Evolutionary conservation across 1,284 basidiomycete species (phyloP).

Genomic region (Microbotryomycetes sp.): DNA sequence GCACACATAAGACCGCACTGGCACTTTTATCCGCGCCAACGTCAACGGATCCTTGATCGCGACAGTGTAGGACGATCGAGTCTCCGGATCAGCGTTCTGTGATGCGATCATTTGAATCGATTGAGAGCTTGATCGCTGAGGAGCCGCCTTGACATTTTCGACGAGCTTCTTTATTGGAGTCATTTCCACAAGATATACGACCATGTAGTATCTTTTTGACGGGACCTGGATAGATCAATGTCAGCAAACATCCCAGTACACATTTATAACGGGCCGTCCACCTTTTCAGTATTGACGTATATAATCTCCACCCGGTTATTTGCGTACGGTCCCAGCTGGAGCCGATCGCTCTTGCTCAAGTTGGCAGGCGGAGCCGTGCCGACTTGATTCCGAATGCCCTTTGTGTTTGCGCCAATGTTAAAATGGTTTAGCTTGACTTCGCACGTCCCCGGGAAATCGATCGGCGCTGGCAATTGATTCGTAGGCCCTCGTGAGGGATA

Average conservation of each 20-base stretch:
- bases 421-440: conserved; percentile 78
- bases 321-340: conserved; percentile 2
- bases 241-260: background rate
- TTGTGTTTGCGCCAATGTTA: conserved; percentile 65
- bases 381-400: conserved; percentile 92
- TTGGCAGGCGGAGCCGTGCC: conserved; percentile 89
- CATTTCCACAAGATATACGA: conserved; percentile 71
- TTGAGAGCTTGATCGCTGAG: conserved; percentile 58
- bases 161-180: conserved; percentile 61
- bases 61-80: conserved; percentile 78
- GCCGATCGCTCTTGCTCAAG: conserved; percentile 47
- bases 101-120: conserved; percentile 58
- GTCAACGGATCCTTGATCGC: conserved; percentile 86
- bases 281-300: conserved; percentile 73
- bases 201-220: conserved; percentile 71
- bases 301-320: conserved; percentile 72
- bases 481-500: conserved; percentile 44
- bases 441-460: conserved; percentile 86
- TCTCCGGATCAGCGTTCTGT: conserved; percentile 65
- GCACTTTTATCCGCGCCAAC: conserved; percentile 75
- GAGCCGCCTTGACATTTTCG: conserved; percentile 57
- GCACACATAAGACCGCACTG: conserved; percentile 76
- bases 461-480: conserved; percentile 46
- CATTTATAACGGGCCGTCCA: conserved; percentile 36
- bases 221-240: background rate